A percentile compares a stretch with the other conserved stretches of the same genome.
Conservation (phyloP, 805 yeast species). For the Middelhovenomyces tepae region DNA sequence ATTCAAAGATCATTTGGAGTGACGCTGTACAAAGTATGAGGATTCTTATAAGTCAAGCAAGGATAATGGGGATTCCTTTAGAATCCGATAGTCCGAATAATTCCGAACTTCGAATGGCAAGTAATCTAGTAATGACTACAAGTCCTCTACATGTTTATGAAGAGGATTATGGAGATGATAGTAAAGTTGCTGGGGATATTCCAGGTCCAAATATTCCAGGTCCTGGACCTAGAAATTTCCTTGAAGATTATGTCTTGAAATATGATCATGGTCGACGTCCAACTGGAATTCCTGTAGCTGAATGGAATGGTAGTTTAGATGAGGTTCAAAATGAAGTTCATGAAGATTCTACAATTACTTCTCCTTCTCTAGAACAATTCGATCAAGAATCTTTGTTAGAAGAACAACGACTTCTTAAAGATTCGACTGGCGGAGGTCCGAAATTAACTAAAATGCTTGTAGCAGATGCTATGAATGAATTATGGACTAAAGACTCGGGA, state of each 20-base stretch:
- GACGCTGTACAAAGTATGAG: conserved; percentile 84
- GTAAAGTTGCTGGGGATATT: conserved; percentile 1
- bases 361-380: too few relatives aligned
- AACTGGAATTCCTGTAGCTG: too few relatives aligned
- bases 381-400: background rate
- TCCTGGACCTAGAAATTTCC: too few relatives aligned
- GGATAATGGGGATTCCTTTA: conserved; percentile 52
- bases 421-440: too few relatives aligned
- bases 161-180: conserved; percentile 1
- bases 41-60: conserved; percentile 63
- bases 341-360: too few relatives aligned
- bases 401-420: too few relatives aligned
- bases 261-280: background rate
- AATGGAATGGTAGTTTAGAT: too few relatives aligned
- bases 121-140: background rate
- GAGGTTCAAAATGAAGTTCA: too few relatives aligned
- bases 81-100: conserved; percentile 50
- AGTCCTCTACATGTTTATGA: background rate
- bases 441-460: conserved; percentile 29
- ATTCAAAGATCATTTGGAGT: conserved; percentile 84
- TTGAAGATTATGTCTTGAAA: conserved; percentile 2
- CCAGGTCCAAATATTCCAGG: too few relatives aligned
- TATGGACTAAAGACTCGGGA: conserved; percentile 70
- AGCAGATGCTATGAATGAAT: conserved; percentile 56
- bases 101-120: background rate